Conservation (phyloP, 2,329 filamentous ascomycete species). For the Nothophoma quercina region DNA sequence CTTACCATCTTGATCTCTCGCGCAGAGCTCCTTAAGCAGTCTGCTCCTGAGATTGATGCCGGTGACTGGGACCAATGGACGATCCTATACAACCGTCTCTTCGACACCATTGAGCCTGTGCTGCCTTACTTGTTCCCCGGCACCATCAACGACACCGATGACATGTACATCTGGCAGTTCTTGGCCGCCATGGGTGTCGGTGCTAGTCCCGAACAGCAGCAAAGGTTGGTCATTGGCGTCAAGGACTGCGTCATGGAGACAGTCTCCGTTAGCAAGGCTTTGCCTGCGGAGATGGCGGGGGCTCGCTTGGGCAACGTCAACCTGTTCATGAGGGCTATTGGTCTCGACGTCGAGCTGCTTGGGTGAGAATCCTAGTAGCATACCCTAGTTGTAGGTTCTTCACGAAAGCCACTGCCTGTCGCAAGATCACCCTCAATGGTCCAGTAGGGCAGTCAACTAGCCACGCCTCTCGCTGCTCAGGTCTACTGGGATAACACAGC, state of each 20-base stretch:
- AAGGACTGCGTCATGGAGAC: slow-evolving; percentile 99
- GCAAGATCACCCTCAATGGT: neutral
- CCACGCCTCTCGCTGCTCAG: slow-evolving; percentile 3
- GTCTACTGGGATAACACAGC: neutral
- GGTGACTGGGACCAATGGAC: slow-evolving; percentile 81
- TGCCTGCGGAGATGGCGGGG: slow-evolving; percentile 84
- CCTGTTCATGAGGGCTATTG: slow-evolving; percentile 97
- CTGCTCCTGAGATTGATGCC: slow-evolving; percentile 68
- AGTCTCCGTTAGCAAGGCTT: slow-evolving; percentile 83
- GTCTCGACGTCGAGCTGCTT: slow-evolving; percentile 88
- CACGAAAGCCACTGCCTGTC: neutral
- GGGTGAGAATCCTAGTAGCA: slow-evolving; percentile 54
- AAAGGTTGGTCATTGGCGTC: slow-evolving; percentile 90
- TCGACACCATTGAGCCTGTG: slow-evolving; percentile 84
- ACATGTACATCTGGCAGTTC: slow-evolving; percentile 98
- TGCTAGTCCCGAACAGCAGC: slow-evolving; percentile 92
- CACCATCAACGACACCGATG: slow-evolving; percentile 87
- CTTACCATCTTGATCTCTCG: slow-evolving; percentile 94
- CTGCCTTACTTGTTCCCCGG: slow-evolving; percentile 89
- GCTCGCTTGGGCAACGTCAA: slow-evolving; percentile 92
- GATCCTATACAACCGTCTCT: slow-evolving; percentile 82
- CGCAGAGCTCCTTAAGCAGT: slow-evolving; percentile 90
- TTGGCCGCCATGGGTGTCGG: slow-evolving; percentile 93
- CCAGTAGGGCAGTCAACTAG: neutral
- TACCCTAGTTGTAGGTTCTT: neutral